phyloP scores from a whole-genome alignment of 2,329 filamentous ascomycete species.

The Paracamarosporium sp. region DNA sequence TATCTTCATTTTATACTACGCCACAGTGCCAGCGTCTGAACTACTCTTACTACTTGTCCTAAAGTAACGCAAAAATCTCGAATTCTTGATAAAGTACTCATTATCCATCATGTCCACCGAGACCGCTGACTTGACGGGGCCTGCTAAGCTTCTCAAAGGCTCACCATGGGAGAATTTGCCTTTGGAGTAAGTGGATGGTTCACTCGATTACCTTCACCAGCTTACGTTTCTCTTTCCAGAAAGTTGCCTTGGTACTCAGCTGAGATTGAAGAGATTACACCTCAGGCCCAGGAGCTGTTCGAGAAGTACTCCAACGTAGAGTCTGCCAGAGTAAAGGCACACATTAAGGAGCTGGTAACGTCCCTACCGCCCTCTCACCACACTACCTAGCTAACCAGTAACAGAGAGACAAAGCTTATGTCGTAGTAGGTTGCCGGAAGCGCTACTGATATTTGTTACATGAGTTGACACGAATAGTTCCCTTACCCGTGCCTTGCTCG shows the following conservation, averaged over 20 bases:
- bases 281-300: conserved; percentile 41
- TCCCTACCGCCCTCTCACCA: background rate
- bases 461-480: conserved; percentile 23
- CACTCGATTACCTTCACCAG: too few relatives aligned
- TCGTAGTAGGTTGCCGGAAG: conserved; percentile 26
- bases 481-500: conserved; percentile 47
- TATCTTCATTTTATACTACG: background rate
- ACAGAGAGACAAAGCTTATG: conserved; percentile 41
- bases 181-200: background rate
- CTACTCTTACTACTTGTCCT: too few relatives aligned
- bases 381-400: background rate
- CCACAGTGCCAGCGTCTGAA: too few relatives aligned
- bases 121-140: background rate
- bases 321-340: conserved; percentile 40
- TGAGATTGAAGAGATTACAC: conserved; percentile 8
- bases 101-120: background rate
- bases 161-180: background rate
- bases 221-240: background rate
- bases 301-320: conserved; percentile 49
- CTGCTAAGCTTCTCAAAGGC: conserved; percentile 1
- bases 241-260: conserved; percentile 5
- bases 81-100: background rate
- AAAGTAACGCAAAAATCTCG: too few relatives aligned
- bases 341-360: conserved; percentile 44
- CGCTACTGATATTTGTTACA: background rate